Evolutionary conservation across 2,329 filamentous ascomycete genomes (phyloP), one percentile per base, ranked within the genome.

Genomic region (Cordyceps tenuipes): DNA sequence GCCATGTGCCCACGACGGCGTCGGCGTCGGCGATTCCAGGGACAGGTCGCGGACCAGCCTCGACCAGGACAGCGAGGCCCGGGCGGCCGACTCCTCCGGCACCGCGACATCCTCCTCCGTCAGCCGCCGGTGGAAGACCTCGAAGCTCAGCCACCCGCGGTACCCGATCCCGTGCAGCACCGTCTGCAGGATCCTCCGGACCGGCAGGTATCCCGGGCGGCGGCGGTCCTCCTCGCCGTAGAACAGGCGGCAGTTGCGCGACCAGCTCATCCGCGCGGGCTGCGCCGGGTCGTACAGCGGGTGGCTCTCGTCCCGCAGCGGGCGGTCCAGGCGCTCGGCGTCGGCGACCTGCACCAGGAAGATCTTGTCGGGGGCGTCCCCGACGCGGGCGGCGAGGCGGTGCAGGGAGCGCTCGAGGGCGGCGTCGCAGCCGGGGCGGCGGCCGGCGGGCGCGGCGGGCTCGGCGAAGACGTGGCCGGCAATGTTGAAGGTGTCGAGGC

Each of bases 301-400:
- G 50, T 76, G 73, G 0, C 69, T 73, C 4, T 77, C 81, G 69
- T 61, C 36, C 6, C 91, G 31, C 6, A 91, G 70, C 0, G 87
- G 87, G 17, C 72, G 66, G 0, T 70, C 68, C 10, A 91, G 75
- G 5, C 80, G 75, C 69, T 90, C 86, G 0, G 84, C 89, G 67
- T 91, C 88, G 8, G 88, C 88, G 8, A 91, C 78, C 69, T 92
- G 89, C 7, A 92, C 79, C 67, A 87, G 89, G 66, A 90, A 89
- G 0, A 92, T 77, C 71, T 88, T 90, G 23, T 23, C 23, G 46
- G 73, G 69, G 5, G 82, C 74, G 63, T 89, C 81, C 15, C 23
- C 81, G 15, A 90, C 73, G 0, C 72, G 74, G 1, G 73, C 63
- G 0, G 83, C 71, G 10, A 90, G 72, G 5, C 78, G 74, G 31